A percentile compares a stretch with the other conserved stretches of the same genome.
Evolutionary conservation across 2,329 filamentous ascomycete species (phyloP).

Genomic region (Diaporthe nobilis): DNA sequence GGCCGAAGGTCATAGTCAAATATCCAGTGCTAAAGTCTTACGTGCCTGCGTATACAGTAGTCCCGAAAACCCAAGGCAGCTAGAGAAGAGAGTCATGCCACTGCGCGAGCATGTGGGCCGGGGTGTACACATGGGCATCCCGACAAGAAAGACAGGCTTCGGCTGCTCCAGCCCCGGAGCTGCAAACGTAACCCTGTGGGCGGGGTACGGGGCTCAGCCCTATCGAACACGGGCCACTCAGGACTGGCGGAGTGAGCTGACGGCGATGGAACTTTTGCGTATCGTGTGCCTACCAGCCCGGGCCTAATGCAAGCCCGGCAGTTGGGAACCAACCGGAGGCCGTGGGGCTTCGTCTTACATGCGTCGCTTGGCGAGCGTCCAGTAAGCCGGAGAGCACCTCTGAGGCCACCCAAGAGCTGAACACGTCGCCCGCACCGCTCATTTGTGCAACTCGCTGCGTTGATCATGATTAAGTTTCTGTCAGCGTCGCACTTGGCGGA

Average conservation of each 20-base stretch:
- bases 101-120: background rate
- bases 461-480: background rate
- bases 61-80: background rate
- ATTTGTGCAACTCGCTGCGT: background rate
- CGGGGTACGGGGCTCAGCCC: conserved; percentile 22
- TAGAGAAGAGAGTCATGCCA: background rate
- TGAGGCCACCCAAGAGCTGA: conserved; percentile 15
- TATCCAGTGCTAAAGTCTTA: conserved; percentile 10
- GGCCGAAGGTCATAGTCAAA: conserved; percentile 1
- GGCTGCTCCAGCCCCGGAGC: background rate
- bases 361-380: conserved; percentile 19
- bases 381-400: background rate
- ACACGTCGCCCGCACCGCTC: background rate
- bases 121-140: background rate
- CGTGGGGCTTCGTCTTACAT: conserved; percentile 21
- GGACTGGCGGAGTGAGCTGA: background rate
- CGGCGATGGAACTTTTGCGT: background rate
- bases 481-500: conserved; percentile 23
- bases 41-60: background rate
- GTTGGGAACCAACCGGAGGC: conserved; percentile 16
- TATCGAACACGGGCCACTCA: conserved; percentile 14
- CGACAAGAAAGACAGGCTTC: background rate
- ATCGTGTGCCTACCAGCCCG: conserved; percentile 9
- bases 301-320: conserved; percentile 14
- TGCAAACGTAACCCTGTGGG: conserved; percentile 12